Evolutionary conservation across 768 basidiomycete species (phyloP), one percentile per base, ranked within the genome.

Genomic region (Leccinum boreale): DNA sequence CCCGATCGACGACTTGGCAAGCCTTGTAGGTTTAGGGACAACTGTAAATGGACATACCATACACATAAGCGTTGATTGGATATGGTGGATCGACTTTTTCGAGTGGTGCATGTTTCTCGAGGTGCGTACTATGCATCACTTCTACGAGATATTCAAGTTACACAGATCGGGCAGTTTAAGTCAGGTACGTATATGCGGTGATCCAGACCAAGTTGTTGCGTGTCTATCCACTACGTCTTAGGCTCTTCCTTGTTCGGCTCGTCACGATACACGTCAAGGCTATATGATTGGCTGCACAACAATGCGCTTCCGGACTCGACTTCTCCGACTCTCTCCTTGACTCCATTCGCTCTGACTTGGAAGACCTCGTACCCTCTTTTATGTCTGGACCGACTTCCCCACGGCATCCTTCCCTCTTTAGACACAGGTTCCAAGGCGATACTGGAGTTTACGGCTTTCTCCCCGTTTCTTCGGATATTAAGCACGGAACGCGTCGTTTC

Each of bases 401-500:
- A 29, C 5, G 50, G 55, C 19, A 58, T 52, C 31, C 31, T 67
- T 28, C 55, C 62, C 7, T 46, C 61, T 15, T 56, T 70, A 11
- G 31, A 53, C 4, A 49, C 55, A 14, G 70, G 68, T 24, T 57
- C 62, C 36, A 62, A 60, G 21, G 57, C 50, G n/a, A 65, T 52
- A 14, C 50, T 78, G 50, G 71, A 76, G 53, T 74, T 78, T 48
- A 77, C 74, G 4, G 71, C 78, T 6, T 72, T 81, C 55, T 71
- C 77, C 9, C 58, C 74, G 0, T 68, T 67, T 29, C 61, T 79
- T 47, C 54, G 68, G 5, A 67, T 72, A 26, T 62, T 78, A 45
- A 75, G 76, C 36, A 61, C 68, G 3, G 55, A 70, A 3, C 80
- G 78, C 61, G 62, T 79, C 33, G 58, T 80, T 28, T 79, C 79